Percentiles rank a stretch among this genome's conserved stretches.
Evolutionary conservation across 75 land plant species (phyloP).

Genomic region (Pinus tabuliformis): DNA sequence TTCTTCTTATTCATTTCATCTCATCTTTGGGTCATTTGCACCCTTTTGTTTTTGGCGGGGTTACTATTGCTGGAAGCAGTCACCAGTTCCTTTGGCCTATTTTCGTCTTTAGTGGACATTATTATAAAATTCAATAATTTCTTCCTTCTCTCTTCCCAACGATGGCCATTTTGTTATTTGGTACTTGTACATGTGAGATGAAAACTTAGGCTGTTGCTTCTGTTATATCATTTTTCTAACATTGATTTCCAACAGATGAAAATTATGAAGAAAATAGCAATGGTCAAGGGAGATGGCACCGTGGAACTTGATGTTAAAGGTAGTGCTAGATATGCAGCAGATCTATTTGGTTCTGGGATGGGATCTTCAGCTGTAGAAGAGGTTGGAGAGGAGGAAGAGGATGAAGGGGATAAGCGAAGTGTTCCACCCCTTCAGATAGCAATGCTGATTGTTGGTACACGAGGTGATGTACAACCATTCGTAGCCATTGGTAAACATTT

Average conservation of each 20-base stretch:
- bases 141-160: neutral
- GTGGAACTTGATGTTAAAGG: conserved; percentile 76
- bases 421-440: conserved; percentile 85
- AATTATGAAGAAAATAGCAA: conserved; percentile 73
- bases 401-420: conserved; percentile 31
- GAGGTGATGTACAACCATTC: conserved; percentile 99
- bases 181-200: neutral
- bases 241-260: conserved; percentile 47
- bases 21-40: no score
- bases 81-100: no score
- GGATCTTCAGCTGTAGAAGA: conserved; percentile 24
- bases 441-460: conserved; percentile 95
- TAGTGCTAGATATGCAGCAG: conserved; percentile 42
- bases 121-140: no score
- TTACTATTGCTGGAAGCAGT: no score
- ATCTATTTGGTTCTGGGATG: conserved; percentile 20
- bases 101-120: no score
- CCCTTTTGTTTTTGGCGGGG: no score
- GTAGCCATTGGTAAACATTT: conserved; percentile 88
- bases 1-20: no score
- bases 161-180: neutral
- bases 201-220: neutral
- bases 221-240: neutral
- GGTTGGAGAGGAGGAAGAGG: conserved; percentile 39
- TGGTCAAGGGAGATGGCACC: conserved; percentile 88